phyloP scores from a whole-genome alignment of 2,329 filamentous ascomycete species.

The Neofusicoccum cordaticola region DNA sequence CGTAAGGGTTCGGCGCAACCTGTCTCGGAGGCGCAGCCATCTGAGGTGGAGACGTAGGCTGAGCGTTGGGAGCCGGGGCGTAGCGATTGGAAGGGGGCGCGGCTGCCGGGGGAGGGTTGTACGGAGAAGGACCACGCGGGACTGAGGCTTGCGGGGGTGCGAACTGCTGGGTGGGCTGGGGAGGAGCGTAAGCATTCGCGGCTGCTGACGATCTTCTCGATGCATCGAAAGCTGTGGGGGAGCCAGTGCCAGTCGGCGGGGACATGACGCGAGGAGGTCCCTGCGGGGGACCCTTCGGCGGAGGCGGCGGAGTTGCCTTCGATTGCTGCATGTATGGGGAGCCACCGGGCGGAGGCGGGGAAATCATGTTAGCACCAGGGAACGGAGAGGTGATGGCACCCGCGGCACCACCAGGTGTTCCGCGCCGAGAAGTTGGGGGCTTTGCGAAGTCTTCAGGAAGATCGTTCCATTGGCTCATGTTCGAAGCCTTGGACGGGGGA shows the following conservation, averaged over 20 bases:
- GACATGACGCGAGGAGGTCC: constrained; percentile 68
- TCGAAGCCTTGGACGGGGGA: constrained; percentile 67
- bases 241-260: constrained; percentile 54
- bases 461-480: constrained; percentile 88
- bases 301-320: constrained; percentile 69
- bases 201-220: constrained; percentile 51
- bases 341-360: constrained; percentile 57
- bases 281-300: constrained; percentile 66
- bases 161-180: constrained; percentile 41
- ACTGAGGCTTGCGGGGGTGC: constrained; percentile 57
- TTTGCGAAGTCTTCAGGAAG: constrained; percentile 69
- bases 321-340: constrained; percentile 58
- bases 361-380: constrained; percentile 52
- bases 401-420: constrained; percentile 63
- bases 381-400: constrained; percentile 74
- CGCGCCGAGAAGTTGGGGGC: constrained; percentile 61
- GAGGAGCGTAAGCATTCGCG: constrained; percentile 64
- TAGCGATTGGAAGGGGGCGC: constrained; percentile 70
- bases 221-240: constrained; percentile 37
- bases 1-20: constrained; percentile 47
- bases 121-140: constrained; percentile 77
- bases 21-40: constrained; percentile 41
- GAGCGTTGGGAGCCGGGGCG: constrained; percentile 60
- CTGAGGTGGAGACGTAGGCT: constrained; percentile 45
- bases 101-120: constrained; percentile 77